A percentile compares a stretch with the other conserved stretches of the same genome.
phyloP scores from a whole-genome alignment of 768 basidiomycete genomes.

The Podaxis sp. region DNA sequence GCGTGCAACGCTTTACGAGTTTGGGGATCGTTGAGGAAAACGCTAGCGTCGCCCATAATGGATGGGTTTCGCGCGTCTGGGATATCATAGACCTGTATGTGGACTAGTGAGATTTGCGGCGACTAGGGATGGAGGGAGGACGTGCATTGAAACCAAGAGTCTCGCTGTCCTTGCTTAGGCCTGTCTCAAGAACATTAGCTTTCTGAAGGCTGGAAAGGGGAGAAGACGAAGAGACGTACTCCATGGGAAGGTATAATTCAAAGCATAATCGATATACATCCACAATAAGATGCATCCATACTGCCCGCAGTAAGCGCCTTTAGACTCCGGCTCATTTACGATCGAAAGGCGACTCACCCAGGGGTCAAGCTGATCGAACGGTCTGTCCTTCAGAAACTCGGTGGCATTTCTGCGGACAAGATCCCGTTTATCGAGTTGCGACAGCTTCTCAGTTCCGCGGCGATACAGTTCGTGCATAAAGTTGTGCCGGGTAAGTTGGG shows the following conservation, averaged over 20 bases:
- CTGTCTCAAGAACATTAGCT: slow-evolving; percentile 11
- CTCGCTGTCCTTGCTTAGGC: slow-evolving; percentile 22
- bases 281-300: slow-evolving; percentile 64
- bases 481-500: slow-evolving; percentile 16
- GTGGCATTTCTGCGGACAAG: slow-evolving; percentile 20
- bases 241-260: slow-evolving; percentile 69
- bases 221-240: slow-evolving; percentile 28
- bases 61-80: slow-evolving; percentile 54
- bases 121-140: background rate
- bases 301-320: slow-evolving; percentile 20
- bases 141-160: slow-evolving; percentile 36
- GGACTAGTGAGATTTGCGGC: background rate
- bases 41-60: slow-evolving; percentile 41
- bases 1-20: slow-evolving; percentile 65
- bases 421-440: slow-evolving; percentile 18
- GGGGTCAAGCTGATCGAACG: slow-evolving; percentile 53
- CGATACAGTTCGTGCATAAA: slow-evolving; percentile 18
- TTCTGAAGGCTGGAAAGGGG: background rate
- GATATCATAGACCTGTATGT: slow-evolving; percentile 44
- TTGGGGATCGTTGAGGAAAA: slow-evolving; percentile 60
- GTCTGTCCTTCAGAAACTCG: slow-evolving; percentile 37
- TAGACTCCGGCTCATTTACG: background rate
- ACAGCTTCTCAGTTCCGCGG: slow-evolving; percentile 15
- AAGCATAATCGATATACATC: slow-evolving; percentile 66
- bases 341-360: slow-evolving; percentile 33